phyloP scores from a whole-genome alignment of 2,329 filamentous ascomycete genomes.

The Kalmusia sp. region DNA sequence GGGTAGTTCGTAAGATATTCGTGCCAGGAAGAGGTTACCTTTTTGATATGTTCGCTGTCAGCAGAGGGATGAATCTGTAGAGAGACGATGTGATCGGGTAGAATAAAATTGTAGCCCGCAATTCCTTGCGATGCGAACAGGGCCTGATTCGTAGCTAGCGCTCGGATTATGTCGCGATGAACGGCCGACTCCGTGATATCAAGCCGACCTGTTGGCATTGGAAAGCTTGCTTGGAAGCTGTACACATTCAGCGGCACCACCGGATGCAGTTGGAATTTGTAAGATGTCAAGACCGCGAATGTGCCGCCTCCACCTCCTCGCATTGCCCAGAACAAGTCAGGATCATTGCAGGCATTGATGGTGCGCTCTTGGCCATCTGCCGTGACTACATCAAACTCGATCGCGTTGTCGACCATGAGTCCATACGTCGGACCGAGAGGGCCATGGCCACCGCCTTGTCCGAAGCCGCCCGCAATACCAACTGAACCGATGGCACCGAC shows the following conservation, averaged over 20 bases:
- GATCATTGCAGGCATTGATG: conserved; percentile 43
- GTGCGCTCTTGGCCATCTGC: conserved; percentile 38
- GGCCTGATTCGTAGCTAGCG: conserved; percentile 39
- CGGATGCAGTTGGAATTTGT: conserved; percentile 45
- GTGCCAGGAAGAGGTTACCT: conserved; percentile 35
- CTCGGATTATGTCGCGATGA: conserved; percentile 39
- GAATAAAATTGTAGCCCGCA: conserved; percentile 46
- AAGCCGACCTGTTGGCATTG: conserved; percentile 22
- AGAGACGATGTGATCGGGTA: conserved; percentile 38
- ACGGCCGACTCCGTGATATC: conserved; percentile 40
- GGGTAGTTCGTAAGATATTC: conserved; percentile 41
- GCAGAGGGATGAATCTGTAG: conserved; percentile 39
- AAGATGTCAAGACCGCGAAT: conserved; percentile 43
- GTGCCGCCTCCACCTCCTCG: conserved; percentile 46
- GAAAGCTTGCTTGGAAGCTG: conserved; percentile 42
- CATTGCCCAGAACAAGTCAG: conserved; percentile 47
- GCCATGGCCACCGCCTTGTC: conserved; percentile 61
- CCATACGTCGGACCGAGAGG: conserved; percentile 58
- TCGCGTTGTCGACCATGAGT: conserved; percentile 45
- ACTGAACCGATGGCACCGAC: conserved; percentile 53
- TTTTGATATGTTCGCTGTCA: conserved; percentile 32
- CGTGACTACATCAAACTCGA: conserved; percentile 45
- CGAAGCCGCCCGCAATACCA: conserved; percentile 55
- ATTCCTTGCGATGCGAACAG: conserved; percentile 37
- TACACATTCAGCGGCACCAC: conserved; percentile 44